Percentiles rank a stretch among this genome's conserved stretches.
Evolutionary conservation across 371 early-diverging fungal species (phyloP).

Genomic region (Fennellomyces sp.): DNA sequence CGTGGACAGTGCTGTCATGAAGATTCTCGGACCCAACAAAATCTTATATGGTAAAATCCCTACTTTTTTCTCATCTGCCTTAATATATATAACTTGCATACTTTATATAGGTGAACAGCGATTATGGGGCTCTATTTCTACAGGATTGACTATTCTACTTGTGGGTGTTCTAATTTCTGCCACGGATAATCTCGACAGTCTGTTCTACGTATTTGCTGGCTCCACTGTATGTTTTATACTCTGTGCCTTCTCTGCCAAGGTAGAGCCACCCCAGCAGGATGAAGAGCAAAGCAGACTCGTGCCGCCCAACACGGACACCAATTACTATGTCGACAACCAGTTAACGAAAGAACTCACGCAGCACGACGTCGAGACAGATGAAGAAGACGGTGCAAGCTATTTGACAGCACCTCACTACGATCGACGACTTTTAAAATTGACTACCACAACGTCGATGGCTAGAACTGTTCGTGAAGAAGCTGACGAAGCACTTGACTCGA

Average conservation of each 20-base stretch:
- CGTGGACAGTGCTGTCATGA: conserved; percentile 54
- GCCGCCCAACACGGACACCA: background rate
- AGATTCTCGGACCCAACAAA: conserved; percentile 48
- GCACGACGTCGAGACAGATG: background rate
- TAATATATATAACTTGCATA: too few relatives aligned
- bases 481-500: conserved; percentile 28
- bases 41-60: conserved; percentile 38
- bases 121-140: conserved; percentile 46
- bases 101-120: conserved; percentile 41
- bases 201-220: conserved; percentile 37
- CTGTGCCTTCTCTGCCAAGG: conserved; percentile 12
- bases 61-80: background rate
- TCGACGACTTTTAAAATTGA: background rate
- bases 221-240: conserved; percentile 27
- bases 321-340: background rate
- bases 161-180: conserved; percentile 38
- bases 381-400: background rate
- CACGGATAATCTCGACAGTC: conserved; percentile 27
- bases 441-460: conserved; percentile 10
- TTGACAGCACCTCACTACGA: background rate
- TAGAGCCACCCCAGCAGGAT: conserved; percentile 5
- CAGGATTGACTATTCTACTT: conserved; percentile 36
- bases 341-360: background rate
- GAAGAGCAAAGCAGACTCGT: background rate
- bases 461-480: conserved; percentile 37